Evolutionary conservation across 2,329 filamentous ascomycete genomes (phyloP), one percentile per base, ranked within the genome.

Genomic region (Macrophomina pseudophaseolina): DNA sequence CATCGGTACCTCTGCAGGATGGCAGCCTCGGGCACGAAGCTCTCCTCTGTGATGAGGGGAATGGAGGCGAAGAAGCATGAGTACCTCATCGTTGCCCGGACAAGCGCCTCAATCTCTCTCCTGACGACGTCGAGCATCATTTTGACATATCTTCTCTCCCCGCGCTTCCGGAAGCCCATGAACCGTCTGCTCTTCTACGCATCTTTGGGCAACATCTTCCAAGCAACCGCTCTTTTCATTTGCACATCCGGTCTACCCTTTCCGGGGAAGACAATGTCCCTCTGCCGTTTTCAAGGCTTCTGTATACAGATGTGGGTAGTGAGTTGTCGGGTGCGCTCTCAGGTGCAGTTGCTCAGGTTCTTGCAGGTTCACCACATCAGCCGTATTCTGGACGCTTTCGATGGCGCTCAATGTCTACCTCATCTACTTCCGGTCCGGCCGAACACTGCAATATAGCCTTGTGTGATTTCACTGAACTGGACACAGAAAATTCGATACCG

Each of bases 101-200:
- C 30, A 7, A 32, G 18, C 2, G 51, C 51, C 14, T 53, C 51
- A 2, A 33, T 53, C 12, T 53, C 51, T 53, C 7, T 53, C 12
- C 4, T 53, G 11, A 11, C 51, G 5, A 35, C 51, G 5, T 35
- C 11, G 9, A 35, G 51, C 75, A 90, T 93, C 73, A 88, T 94
- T 63, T 71, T 82, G 64, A 93, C 91, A 2, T 95, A 94, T 74
- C 79, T 86, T 33, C 77, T 78, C 14, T 91, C 89, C 38, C 84
- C 83, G n/a, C 84, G 85, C 5, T 94, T 95, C 74, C 90, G 91
- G 73, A 94, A 93, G 74, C 91, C 92, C 16, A 93, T 95, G 80
- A 95, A 95, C 74, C 85, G 92, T n/a, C 84, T 96, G 0, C 89
- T 94, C 7, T 94, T 95, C 76, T 95, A 91, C 75, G 91, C 92